Base-by-base conservation (phyloP, 2,329 filamentous ascomycete genomes). In the Calonectria ilicicola region DNA sequence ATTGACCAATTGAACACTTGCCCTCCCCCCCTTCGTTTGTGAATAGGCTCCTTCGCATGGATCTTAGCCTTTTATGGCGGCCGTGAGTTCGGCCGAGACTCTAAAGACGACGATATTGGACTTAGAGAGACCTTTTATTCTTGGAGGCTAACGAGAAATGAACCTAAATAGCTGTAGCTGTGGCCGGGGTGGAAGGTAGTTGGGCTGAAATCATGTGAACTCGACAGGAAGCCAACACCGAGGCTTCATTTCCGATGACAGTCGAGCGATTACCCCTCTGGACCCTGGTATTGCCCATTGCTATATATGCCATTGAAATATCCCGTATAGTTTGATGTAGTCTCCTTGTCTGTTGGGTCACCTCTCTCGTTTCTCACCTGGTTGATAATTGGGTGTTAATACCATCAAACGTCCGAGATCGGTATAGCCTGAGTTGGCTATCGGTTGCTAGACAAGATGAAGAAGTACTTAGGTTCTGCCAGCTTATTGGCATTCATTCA, bases 401-500 rank as follows among this genome's bases (percentile, higher is more conserved):
- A 60, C 35, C 15, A 7, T 19, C 23, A 38, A 26, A 26, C 21
- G 15, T 40, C 19, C 19, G 12, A 46, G 17, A 47, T 27, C 8
- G 42, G 23, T 21, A 60, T 40, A 40, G 14, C 3, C 49, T 60
- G 14, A 21, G 35, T 23, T 38, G 15, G 32, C 14, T 9, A 40
- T 23, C 2, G 3, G n/a, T 62, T 51, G n/a, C n/a, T 40, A 44
- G 29, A 51, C 19, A 65, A 51, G 26, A 72, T 72, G 70, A 72
- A 67, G 60, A 65, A 23, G 14, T 32, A 42, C 9, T 38, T 69
- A n/a, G 32, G 47, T 15, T 23, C 65, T 14, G 17, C 65, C 70
- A 63, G 74, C 70, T 51, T 78, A 10, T 35, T 78, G 74, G 78
- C 77, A 66, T 70, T 80, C 38, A 65, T 72, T 17, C 67, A 66